A percentile compares a stretch with the other conserved stretches of the same genome.
phyloP scores from a whole-genome alignment of 139 green algal genomes.

The Chlorella vulgaris region DNA sequence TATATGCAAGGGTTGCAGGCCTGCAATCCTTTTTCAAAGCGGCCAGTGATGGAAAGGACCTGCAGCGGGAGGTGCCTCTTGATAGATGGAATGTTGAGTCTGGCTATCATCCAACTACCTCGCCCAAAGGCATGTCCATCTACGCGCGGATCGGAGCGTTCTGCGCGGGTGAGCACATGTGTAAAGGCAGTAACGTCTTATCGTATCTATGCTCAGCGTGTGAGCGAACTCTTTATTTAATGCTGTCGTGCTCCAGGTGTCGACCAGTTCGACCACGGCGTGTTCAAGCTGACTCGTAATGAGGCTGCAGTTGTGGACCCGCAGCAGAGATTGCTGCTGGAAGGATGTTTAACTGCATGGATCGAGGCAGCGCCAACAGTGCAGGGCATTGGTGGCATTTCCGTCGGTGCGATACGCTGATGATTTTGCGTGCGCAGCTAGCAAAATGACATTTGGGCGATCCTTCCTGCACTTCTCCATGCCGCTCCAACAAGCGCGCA shows the following conservation, averaged over 20 bases:
- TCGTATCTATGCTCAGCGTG: no score
- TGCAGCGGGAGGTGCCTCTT: slow-evolving; percentile 35
- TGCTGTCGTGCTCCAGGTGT: slow-evolving; percentile 14
- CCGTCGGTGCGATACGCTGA: background rate
- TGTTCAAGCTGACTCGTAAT: slow-evolving; percentile 59
- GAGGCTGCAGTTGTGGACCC: slow-evolving; percentile 73
- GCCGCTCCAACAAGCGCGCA: no score
- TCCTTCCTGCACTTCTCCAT: no score
- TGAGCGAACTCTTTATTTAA: background rate
- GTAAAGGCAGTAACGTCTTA: background rate
- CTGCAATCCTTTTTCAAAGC: background rate
- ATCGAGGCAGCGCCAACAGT: background rate
- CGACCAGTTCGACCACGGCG: slow-evolving; percentile 66
- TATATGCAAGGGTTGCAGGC: no score
- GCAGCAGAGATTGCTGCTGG: slow-evolving; percentile 75
- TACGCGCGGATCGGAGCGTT: slow-evolving; percentile 63
- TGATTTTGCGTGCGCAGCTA: no score
- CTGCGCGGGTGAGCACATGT: slow-evolving; percentile 24
- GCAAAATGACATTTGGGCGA: no score
- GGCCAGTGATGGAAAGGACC: background rate
- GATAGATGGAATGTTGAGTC: slow-evolving; percentile 54
- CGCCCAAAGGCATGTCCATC: background rate
- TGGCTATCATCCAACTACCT: background rate
- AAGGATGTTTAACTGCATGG: slow-evolving; percentile 12
- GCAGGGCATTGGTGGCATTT: background rate